These are phyloP conservation scores for Blastobotrys parvus DNA, from an alignment of 805 yeast species.

Conservation along the genomic window DNA sequence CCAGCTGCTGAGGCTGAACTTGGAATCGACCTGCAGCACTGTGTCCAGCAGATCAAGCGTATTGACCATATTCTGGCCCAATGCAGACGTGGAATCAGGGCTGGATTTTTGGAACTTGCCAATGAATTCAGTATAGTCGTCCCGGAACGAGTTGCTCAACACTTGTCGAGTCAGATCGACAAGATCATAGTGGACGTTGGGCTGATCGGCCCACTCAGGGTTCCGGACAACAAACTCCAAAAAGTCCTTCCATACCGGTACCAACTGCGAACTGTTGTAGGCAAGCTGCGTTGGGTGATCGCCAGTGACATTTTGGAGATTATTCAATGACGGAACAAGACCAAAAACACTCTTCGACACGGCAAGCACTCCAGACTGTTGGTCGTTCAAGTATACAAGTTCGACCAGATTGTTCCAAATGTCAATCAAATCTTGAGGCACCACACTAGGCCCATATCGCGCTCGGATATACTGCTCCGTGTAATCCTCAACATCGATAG, in stretches of 20 bases:
- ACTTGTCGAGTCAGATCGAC: constrained; percentile 13
- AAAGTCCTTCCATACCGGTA: constrained; percentile 6
- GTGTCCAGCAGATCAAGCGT: constrained; percentile 7
- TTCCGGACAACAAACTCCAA: no score
- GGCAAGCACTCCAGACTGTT: constrained; percentile 5
- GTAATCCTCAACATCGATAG: constrained; percentile 7
- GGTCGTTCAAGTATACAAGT: constrained; percentile 11
- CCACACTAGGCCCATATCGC: constrained; percentile 9
- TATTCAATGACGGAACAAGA: constrained; percentile 6
- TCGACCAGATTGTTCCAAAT: constrained; percentile 10
- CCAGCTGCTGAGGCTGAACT: constrained; percentile 9
- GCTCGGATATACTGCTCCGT: constrained; percentile 5
- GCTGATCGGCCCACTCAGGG: constrained; percentile 1
- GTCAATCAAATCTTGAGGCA: constrained; percentile 1
- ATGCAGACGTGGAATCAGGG: not conserved
- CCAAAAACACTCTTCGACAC: constrained; percentile 7
- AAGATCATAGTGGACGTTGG: constrained; percentile 11
- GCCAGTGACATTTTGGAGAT: constrained; percentile 8
- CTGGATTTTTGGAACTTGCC: not conserved
- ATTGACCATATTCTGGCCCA: constrained; percentile 3
- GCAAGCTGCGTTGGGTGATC: constrained; percentile 7
- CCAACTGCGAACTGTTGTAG: constrained; percentile 6
- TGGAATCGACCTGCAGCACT: constrained; percentile 8
- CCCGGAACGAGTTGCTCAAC: constrained; percentile 8
- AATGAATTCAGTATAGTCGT: constrained; percentile 4